Conservation (phyloP, 2,329 filamentous ascomycete species). For the Tolypocladium sp. region DNA sequence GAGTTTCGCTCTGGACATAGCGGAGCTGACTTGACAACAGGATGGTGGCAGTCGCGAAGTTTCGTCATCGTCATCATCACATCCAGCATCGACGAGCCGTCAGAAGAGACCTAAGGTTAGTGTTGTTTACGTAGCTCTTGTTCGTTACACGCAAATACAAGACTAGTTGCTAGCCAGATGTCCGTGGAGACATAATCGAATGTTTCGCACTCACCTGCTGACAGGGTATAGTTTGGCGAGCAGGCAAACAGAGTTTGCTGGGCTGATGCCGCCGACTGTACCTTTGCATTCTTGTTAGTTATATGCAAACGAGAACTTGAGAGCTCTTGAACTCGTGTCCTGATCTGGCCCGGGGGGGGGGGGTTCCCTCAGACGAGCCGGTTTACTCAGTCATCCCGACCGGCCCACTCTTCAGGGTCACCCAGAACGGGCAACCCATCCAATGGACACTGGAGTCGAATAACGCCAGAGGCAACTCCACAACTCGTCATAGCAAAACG, state of each 20-base stretch:
- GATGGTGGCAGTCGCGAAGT: neutral
- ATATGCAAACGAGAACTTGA: neutral
- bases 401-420: conserved; percentile 35
- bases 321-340: neutral
- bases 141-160: neutral
- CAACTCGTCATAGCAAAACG: conserved; percentile 56
- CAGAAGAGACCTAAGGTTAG: no score
- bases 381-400: conserved; percentile 58
- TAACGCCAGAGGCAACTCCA: conserved; percentile 59
- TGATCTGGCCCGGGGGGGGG: neutral
- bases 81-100: neutral
- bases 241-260: neutral
- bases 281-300: neutral
- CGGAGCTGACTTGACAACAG: neutral
- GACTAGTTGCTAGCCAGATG: neutral
- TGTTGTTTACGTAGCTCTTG: neutral
- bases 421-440: conserved; percentile 48
- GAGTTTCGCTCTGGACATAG: neutral
- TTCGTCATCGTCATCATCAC: neutral
- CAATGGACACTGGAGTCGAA: conserved; percentile 49
- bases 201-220: neutral
- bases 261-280: no score
- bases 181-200: neutral
- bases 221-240: neutral
- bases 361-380: conserved; percentile 47